Base-by-base conservation (phyloP, 2,329 filamentous ascomycete genomes). In the Diaporthe eres region DNA sequence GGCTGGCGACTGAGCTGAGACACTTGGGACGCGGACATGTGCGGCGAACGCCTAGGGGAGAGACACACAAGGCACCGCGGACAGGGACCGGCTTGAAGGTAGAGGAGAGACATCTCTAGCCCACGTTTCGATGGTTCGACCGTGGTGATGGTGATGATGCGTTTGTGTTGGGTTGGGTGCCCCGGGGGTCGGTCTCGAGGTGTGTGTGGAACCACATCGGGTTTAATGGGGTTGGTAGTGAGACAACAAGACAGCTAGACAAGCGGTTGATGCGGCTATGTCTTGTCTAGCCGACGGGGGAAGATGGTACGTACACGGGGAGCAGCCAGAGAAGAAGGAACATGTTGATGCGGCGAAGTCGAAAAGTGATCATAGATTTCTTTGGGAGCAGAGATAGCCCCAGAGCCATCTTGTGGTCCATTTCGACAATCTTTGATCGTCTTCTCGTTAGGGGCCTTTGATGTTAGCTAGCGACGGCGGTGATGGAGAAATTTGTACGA, bases 1-100 rank as follows among this genome's bases (percentile, higher is more conserved):
- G 76, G 63, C 74, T 77, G 71, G 75, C 63, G 71, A 78, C 42
- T 55, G 44, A 51, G 74, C 51, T 72, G 39, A 75, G 67, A 70
- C 65, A 72, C 19, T 53, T 70, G 61, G 67, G 67, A 51, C 44
- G 44, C 75, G 61, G 65, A 47, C 58, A 65, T 73, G 58, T 73
- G 58, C 58, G 73, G 73, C 60, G 72, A 75, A 68, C 72, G 75
- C 72, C 68, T 72, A 57, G 72, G 67, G 68, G 55, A 74, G 61
- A 76, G 42, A 74, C 74, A 75, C n/a, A 42, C 31, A 31, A 31
- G 74, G 39, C 39, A 53, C 57, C 51, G 49, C 10, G 57, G 73
- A 25, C 53, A 73, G 71, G 58, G 39, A 31, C 25, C 39, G 25
- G 71, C 22, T 22, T 51, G 49, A 31, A 55, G 49, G 61, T 25